Base-by-base conservation (phyloP, 176 grass and related monocot species). In the Dendrocalamus sinicus region DNA sequence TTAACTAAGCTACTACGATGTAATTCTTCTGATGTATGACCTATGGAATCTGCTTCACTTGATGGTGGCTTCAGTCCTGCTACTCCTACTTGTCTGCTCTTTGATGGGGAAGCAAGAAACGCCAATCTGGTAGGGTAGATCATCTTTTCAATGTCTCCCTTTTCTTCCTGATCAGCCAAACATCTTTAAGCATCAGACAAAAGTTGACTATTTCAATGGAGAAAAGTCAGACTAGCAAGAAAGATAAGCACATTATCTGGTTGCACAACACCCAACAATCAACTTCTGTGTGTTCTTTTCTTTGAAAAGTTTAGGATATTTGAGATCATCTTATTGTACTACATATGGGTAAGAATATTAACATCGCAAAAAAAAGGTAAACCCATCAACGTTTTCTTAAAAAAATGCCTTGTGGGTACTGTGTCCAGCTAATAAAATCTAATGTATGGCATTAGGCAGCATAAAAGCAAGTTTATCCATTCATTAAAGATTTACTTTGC, bases 91-190 rank as follows among this genome's bases (percentile, higher is more conserved):
- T 73, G 87, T 20, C 41, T 70, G 11, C 78, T 70, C 60, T 91
- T 94, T 57, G 82, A 85, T 7, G 80, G 90, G 4, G 94, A 78
- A 82, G 78, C 80, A 89, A 99, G 72, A 57, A 92, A 99, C 37
- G 47, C 55, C 79, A 96, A 89, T 89, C 90, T 94, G 43, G 90
- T 84, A 79, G 93, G 79, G 69, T 91, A 90, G 72, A 96, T 88
- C 81, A 87, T 89, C n/a, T 86, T 82, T 75, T 88, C 71, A 67
- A 88, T 88, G 37, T 92, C 88, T 85, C 80, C 71, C 16, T 92
- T 84, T 75, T 93, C 86, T 74, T 95, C 87, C 85, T 89, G 71
- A 67, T 59, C 24, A 72, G 1, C 14, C 14, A 81, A 54, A 76
- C 22, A 90, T 72, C 59, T 55, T 52, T 20, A 72, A 74, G 63